Conservation (phyloP, 495 filamentous ascomycete genomes). For the Umbilicaria muhlenbergii region DNA sequence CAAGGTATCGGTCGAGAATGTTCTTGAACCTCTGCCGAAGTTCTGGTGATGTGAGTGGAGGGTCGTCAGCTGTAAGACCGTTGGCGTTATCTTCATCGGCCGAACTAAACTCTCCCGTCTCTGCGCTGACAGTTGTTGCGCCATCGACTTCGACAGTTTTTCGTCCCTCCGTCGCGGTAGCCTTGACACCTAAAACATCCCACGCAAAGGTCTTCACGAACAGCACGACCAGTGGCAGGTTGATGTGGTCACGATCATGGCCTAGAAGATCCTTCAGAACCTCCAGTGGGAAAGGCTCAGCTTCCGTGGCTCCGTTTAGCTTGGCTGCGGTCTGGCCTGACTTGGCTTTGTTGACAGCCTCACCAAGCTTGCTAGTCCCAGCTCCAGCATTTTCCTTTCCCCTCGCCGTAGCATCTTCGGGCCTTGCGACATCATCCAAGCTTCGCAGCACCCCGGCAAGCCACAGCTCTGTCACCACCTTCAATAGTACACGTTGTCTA, state of each 20-base stretch:
- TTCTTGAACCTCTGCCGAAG: slow-evolving; percentile 77
- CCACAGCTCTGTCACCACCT: slow-evolving; percentile 93
- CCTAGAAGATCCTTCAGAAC: slow-evolving; percentile 92
- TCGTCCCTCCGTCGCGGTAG: slow-evolving; percentile 50
- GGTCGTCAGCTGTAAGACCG: slow-evolving; percentile 35
- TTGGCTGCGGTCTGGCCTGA: slow-evolving; percentile 36
- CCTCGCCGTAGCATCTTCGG: slow-evolving; percentile 63
- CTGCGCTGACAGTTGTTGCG: slow-evolving; percentile 30
- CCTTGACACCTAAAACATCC: slow-evolving; percentile 77
- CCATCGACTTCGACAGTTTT: slow-evolving; percentile 81
- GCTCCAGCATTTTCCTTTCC: slow-evolving; percentile 40
- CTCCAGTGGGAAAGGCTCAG: slow-evolving; percentile 86
- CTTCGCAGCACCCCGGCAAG: slow-evolving; percentile 76
- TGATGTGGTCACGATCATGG: slow-evolving; percentile 81
- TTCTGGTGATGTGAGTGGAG: slow-evolving; percentile 57
- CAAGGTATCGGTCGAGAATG: slow-evolving; percentile 77
- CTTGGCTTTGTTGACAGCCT: slow-evolving; percentile 36
- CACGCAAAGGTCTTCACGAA: slow-evolving; percentile 95
- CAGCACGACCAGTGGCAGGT: slow-evolving; percentile 76
- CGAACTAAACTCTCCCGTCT: slow-evolving; percentile 26
- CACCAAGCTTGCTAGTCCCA: slow-evolving; percentile 33
- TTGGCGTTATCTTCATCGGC: slow-evolving; percentile 22
- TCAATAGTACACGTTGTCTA: slow-evolving; percentile 71
- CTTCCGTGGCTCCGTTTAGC: slow-evolving; percentile 27
- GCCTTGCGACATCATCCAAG: slow-evolving; percentile 72